Evolutionary conservation across 2,329 filamentous ascomycete species (phyloP).

Genomic region (Fusarium sp.): DNA sequence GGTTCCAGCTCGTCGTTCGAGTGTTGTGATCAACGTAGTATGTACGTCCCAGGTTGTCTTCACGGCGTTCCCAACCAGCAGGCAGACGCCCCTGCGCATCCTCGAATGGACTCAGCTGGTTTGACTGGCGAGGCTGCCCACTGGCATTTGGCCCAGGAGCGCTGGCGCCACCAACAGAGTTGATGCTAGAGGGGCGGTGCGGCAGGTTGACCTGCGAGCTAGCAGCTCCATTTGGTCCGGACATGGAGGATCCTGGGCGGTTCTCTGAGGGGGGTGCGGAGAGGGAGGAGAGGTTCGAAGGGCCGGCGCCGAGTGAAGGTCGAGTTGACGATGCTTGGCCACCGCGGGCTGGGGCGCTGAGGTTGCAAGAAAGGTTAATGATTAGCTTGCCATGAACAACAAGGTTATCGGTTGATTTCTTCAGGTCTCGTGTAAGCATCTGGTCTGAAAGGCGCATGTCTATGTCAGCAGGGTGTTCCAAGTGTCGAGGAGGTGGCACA

Average conservation of each 20-base stretch:
- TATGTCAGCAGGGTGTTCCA: conserved; percentile 46
- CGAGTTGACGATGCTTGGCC: conserved; percentile 58
- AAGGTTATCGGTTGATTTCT: conserved; percentile 97
- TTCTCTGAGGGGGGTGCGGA: conserved; percentile 59
- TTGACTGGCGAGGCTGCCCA: conserved; percentile 49
- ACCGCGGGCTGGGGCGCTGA: conserved; percentile 75
- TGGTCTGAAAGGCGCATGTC: conserved; percentile 71
- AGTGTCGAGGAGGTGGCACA: conserved; percentile 14
- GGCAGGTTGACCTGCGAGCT: conserved; percentile 57
- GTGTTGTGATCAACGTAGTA: conserved; percentile 99
- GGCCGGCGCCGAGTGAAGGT: conserved; percentile 58
- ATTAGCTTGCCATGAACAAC: conserved; percentile 98
- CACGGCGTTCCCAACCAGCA: conserved; percentile 93
- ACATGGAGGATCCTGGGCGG: conserved; percentile 66
- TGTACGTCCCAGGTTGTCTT: conserved; percentile 93
- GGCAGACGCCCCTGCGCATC: conserved; percentile 94
- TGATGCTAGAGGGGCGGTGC: conserved; percentile 62
- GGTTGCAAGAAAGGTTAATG: conserved; percentile 93
- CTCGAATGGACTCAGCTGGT: conserved; percentile 87
- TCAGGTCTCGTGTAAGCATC: conserved; percentile 97
- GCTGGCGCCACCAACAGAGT: conserved; percentile 48
- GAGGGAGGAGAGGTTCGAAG: conserved; percentile 58
- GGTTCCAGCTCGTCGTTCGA: conserved; percentile 94
- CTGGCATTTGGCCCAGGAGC: conserved; percentile 47
- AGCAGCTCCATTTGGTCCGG: conserved; percentile 59